These are phyloP conservation scores for Neostapfia colusana DNA, from an alignment of 176 grass and related monocot genomes.

Conservation along the genomic window DNA sequence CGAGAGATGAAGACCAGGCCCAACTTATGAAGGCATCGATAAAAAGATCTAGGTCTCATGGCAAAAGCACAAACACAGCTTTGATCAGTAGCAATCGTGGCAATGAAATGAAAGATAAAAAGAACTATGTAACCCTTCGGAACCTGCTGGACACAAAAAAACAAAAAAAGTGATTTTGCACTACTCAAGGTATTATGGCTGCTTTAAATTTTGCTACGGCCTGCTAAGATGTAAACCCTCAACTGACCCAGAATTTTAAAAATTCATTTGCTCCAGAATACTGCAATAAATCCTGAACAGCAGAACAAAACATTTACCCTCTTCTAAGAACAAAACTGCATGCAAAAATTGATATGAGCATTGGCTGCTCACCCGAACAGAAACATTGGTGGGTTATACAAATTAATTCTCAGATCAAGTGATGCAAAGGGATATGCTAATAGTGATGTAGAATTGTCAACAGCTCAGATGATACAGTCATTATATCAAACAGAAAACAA, in stretches of 20 bases:
- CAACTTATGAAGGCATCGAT: background rate
- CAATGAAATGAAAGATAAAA: background rate
- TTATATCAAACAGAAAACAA: too few species aligned
- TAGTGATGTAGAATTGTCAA: background rate
- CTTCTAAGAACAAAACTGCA: constrained; percentile 2
- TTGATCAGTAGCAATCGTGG: background rate
- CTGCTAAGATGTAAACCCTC: background rate
- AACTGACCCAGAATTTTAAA: background rate
- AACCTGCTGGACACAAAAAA: background rate
- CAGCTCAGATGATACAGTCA: background rate
- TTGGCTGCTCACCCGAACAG: background rate
- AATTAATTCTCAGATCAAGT: constrained; percentile 1
- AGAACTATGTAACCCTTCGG: background rate
- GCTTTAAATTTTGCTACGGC: background rate
- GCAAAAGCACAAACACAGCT: background rate
- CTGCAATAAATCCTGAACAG: background rate
- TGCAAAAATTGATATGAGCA: background rate
- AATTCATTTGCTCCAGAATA: too few species aligned
- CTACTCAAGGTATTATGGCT: background rate
- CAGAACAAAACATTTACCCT: background rate
- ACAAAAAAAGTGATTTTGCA: background rate
- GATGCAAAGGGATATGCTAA: background rate
- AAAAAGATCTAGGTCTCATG: background rate
- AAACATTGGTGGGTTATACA: background rate
- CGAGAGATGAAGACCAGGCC: constrained; percentile 6